Percentiles rank a stretch among this genome's conserved stretches.
phyloP scores from a whole-genome alignment of 2,329 filamentous ascomycete genomes.

The Claviceps lovelessii region DNA sequence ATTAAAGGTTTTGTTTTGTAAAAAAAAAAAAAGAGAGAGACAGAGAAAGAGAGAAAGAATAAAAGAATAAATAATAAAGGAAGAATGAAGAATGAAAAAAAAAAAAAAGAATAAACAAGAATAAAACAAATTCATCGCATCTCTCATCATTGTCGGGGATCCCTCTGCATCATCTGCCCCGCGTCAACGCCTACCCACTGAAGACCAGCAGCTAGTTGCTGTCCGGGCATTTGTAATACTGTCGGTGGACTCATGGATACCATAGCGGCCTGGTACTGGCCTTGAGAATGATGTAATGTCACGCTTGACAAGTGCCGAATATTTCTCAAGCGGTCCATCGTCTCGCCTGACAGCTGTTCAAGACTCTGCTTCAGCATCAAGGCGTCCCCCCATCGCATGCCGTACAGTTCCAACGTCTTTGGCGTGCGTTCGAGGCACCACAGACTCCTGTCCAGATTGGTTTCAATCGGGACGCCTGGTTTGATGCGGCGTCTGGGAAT shows the following conservation, averaged over 20 bases:
- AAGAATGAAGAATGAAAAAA: too few species aligned
- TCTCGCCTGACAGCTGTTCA: slow-evolving; percentile 32
- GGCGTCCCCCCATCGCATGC: slow-evolving; percentile 45
- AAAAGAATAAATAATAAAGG: too few species aligned
- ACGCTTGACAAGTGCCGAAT: slow-evolving; percentile 21
- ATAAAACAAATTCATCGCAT: not conserved
- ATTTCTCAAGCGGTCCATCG: slow-evolving; percentile 28
- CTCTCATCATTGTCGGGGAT: slow-evolving; percentile 5
- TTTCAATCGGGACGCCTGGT: slow-evolving; percentile 23
- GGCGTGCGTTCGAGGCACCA: slow-evolving; percentile 39
- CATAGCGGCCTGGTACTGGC: slow-evolving; percentile 18
- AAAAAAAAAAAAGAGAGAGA: not conserved
- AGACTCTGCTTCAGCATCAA: slow-evolving; percentile 39
- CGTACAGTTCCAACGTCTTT: slow-evolving; percentile 40
- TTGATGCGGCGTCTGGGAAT: slow-evolving; percentile 31
- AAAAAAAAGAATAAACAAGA: not conserved
- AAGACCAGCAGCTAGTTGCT: slow-evolving; percentile 16
- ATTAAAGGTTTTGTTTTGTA: not conserved
- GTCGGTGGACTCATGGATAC: slow-evolving; percentile 1
- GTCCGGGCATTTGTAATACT: slow-evolving; percentile 8
- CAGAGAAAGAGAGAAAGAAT: too few species aligned
- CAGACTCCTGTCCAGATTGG: slow-evolving; percentile 42
- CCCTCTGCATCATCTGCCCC: slow-evolving; percentile 26
- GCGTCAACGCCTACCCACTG: slow-evolving; percentile 33
- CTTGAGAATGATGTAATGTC: slow-evolving; percentile 20